Percentiles rank a stretch among this genome's conserved stretches.
Conservation (phyloP, 495 filamentous ascomycete genomes). For the Penicillium atrosanguineum region DNA sequence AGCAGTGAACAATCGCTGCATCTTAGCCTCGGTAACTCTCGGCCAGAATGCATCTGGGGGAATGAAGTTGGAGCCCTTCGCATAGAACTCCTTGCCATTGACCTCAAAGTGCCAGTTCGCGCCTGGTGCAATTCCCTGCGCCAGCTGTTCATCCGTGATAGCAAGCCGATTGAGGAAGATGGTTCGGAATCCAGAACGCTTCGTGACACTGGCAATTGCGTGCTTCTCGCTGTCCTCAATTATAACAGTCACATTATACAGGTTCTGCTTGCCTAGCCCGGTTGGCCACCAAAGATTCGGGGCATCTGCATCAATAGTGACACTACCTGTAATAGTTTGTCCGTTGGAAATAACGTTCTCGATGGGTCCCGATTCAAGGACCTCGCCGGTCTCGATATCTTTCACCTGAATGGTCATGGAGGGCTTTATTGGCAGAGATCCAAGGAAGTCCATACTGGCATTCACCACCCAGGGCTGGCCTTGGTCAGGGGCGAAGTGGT, state of each 20-base stretch:
- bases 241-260: slow-evolving; percentile 57
- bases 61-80: slow-evolving; percentile 66
- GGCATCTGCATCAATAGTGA: slow-evolving; percentile 37
- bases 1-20: slow-evolving; percentile 55
- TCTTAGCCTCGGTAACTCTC: slow-evolving; percentile 52
- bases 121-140: slow-evolving; percentile 58
- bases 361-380: slow-evolving; percentile 44
- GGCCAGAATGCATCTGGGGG: slow-evolving; percentile 68
- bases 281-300: slow-evolving; percentile 66
- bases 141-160: slow-evolving; percentile 56
- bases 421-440: slow-evolving; percentile 45
- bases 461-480: slow-evolving; percentile 65
- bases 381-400: slow-evolving; percentile 44
- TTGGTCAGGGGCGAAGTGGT: slow-evolving; percentile 59
- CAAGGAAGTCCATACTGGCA: slow-evolving; percentile 64
- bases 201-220: slow-evolving; percentile 43
- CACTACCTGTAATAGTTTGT: slow-evolving; percentile 51
- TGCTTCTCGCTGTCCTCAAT: slow-evolving; percentile 31
- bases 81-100: slow-evolving; percentile 67
- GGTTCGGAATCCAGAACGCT: slow-evolving; percentile 63
- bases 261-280: slow-evolving; percentile 56
- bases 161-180: slow-evolving; percentile 61
- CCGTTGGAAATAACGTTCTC: slow-evolving; percentile 42
- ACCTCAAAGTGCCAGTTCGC: slow-evolving; percentile 70
- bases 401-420: slow-evolving; percentile 53